phyloP scores from a whole-genome alignment of 805 yeast genomes.

The Suhomyces pyralidae region DNA sequence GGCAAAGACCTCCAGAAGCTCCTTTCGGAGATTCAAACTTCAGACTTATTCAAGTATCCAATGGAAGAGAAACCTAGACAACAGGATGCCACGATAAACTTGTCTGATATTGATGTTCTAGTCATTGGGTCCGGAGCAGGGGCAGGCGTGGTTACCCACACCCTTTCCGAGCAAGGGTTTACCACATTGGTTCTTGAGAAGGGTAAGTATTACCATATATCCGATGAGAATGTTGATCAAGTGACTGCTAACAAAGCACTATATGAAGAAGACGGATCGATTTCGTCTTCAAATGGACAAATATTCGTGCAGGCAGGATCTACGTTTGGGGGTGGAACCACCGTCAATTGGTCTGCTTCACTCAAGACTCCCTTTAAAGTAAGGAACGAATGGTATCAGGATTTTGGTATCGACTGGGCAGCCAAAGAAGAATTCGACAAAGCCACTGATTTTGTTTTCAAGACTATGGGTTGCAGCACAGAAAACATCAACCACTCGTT shows the following conservation, averaged over 20 bases:
- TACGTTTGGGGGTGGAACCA: conserved; percentile 56
- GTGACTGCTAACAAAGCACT: conserved; percentile 18
- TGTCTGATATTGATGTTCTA: conserved; percentile 22
- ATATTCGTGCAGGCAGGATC: conserved; percentile 46
- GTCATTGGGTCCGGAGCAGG: conserved; percentile 22
- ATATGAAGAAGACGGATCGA: conserved; percentile 38
- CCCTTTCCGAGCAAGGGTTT: conserved; percentile 14
- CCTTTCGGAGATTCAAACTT: conserved; percentile 24
- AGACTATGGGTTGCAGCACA: conserved; percentile 18
- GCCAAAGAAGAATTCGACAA: conserved; percentile 40
- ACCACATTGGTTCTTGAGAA: conserved; percentile 38
- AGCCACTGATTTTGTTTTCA: conserved; percentile 34
- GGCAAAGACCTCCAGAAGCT: conserved; percentile 25
- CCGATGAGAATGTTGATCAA: conserved; percentile 37
- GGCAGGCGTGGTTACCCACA: conserved; percentile 21
- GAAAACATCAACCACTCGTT: conserved; percentile 15
- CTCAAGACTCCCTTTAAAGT: conserved; percentile 48
- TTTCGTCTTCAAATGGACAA: conserved; percentile 32
- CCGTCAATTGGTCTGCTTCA: conserved; percentile 57
- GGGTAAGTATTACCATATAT: conserved; percentile 33
- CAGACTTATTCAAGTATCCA: conserved; percentile 26
- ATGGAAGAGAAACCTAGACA: conserved; percentile 29
- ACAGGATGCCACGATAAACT: conserved; percentile 27
- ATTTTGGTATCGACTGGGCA: conserved; percentile 45
- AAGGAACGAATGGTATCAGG: conserved; percentile 49